A percentile compares a stretch with the other conserved stretches of the same genome.
These are phyloP conservation scores for Termitomyces sp. DNA, from an alignment of 768 basidiomycete species.

Conservation along the genomic window DNA sequence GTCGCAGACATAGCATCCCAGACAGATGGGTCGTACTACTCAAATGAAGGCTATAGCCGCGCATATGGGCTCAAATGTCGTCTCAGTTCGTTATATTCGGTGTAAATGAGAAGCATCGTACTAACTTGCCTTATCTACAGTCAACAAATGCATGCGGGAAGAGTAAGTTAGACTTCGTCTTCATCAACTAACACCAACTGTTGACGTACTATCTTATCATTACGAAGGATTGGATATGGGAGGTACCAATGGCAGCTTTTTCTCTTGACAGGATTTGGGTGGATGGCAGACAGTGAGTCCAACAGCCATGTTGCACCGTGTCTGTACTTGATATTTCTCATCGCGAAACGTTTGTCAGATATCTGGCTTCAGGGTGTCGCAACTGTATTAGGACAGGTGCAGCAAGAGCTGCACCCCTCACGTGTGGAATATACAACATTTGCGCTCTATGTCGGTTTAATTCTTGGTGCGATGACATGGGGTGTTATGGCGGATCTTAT, in stretches of 20 bases:
- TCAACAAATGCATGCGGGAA: conserved; percentile 40
- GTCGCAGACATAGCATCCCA: conserved; percentile 1
- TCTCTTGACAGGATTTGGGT: conserved; percentile 39
- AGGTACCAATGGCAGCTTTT: conserved; percentile 46
- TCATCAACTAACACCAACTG: background rate
- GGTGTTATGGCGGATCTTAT: conserved; percentile 44
- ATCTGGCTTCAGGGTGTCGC: conserved; percentile 45
- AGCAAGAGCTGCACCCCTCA: conserved; percentile 35
- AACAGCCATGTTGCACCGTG: background rate
- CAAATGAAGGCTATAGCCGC: conserved; percentile 10
- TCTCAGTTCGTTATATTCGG: conserved; percentile 10
- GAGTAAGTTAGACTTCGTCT: conserved; percentile 22
- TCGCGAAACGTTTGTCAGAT: conserved; percentile 14
- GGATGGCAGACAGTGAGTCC: conserved; percentile 42
- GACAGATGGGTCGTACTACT: background rate
- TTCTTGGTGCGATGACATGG: conserved; percentile 43
- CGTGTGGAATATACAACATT: conserved; percentile 42
- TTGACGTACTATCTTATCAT: background rate
- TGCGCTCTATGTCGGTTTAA: conserved; percentile 40
- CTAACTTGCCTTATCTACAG: conserved; percentile 14
- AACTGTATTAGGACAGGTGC: conserved; percentile 37
- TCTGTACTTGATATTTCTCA: background rate
- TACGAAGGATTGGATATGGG: conserved; percentile 40
- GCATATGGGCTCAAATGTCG: conserved; percentile 17
- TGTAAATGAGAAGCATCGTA: background rate